A percentile compares a stretch with the other conserved stretches of the same genome.
These are phyloP conservation scores for Leptosphaerulina australis DNA, from an alignment of 2,329 filamentous ascomycete genomes.

Conservation along the genomic window DNA sequence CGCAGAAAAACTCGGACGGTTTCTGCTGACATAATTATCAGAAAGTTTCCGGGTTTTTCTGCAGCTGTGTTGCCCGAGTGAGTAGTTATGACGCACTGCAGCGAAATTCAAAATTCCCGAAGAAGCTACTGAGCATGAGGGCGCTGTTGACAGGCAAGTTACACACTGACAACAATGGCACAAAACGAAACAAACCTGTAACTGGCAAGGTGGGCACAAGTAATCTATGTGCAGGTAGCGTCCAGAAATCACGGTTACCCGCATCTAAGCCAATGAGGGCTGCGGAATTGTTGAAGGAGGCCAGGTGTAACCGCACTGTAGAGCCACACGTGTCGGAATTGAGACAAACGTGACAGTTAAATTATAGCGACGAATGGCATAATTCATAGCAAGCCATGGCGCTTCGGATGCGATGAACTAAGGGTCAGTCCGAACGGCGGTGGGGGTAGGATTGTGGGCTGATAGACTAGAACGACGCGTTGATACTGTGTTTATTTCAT, in stretches of 20 bases:
- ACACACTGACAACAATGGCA: not conserved
- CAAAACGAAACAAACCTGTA: constrained; percentile 11
- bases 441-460: constrained; percentile 1
- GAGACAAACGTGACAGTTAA: constrained; percentile 22
- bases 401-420: constrained; percentile 2
- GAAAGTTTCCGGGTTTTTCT: too few species aligned
- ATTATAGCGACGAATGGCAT: constrained; percentile 8
- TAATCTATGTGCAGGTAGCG: constrained; percentile 16
- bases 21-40: too few species aligned
- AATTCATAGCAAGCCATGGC: constrained; percentile 1
- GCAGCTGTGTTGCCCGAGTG: too few species aligned
- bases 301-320: constrained; percentile 24
- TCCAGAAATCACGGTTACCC: constrained; percentile 15
- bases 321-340: constrained; percentile 14
- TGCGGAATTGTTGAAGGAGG: constrained; percentile 4
- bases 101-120: not conserved
- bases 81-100: not conserved
- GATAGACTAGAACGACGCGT: not conserved
- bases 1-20: too few species aligned
- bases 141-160: not conserved
- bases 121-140: not conserved
- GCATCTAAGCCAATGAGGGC: constrained; percentile 21
- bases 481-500: not conserved
- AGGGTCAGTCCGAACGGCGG: constrained; percentile 2
- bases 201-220: constrained; percentile 14